These are phyloP conservation scores for Rubus idaeus DNA, from an alignment of 306 rosid genomes.

Conservation along the genomic window DNA sequence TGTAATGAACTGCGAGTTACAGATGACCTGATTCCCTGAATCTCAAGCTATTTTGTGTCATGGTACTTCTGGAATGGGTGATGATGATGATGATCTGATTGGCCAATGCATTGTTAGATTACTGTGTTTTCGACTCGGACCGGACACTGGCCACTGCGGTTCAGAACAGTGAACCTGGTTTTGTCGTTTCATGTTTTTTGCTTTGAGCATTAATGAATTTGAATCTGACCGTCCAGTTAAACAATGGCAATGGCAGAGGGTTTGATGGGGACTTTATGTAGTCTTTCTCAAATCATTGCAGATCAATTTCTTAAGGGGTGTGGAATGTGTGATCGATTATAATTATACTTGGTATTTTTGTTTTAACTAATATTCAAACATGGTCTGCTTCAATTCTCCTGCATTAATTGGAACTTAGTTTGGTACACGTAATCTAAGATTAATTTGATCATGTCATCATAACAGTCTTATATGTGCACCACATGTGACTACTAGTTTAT, in stretches of 20 bases:
- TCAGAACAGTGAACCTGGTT: conserved; percentile 43
- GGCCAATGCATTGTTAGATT: conserved; percentile 48
- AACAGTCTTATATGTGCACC: not conserved
- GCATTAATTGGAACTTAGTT: not conserved
- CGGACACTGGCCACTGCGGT: conserved; percentile 41
- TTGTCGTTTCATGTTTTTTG: conserved; percentile 28
- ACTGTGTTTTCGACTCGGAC: conserved; percentile 48
- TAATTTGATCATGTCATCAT: not conserved
- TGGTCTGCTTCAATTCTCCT: not conserved
- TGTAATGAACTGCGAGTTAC: not conserved
- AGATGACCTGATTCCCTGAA: conserved; percentile 19
- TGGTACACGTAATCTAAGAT: not conserved
- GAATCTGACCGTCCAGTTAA: conserved; percentile 11
- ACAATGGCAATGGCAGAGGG: not conserved
- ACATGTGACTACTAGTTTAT: not conserved
- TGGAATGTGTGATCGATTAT: not conserved
- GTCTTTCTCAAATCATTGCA: conserved; percentile 7
- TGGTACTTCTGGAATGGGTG: conserved; percentile 28
- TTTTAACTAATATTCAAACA: not conserved
- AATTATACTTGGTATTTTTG: not conserved
- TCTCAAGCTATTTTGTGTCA: conserved; percentile 21
- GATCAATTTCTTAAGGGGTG: not conserved
- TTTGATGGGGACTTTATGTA: not conserved
- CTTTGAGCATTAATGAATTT: not conserved
- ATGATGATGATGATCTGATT: conserved; percentile 23